Percentiles rank a stretch among this genome's conserved stretches.
phyloP scores from a whole-genome alignment of 2,329 filamentous ascomycete genomes.

The Stemphylium vesicarium region DNA sequence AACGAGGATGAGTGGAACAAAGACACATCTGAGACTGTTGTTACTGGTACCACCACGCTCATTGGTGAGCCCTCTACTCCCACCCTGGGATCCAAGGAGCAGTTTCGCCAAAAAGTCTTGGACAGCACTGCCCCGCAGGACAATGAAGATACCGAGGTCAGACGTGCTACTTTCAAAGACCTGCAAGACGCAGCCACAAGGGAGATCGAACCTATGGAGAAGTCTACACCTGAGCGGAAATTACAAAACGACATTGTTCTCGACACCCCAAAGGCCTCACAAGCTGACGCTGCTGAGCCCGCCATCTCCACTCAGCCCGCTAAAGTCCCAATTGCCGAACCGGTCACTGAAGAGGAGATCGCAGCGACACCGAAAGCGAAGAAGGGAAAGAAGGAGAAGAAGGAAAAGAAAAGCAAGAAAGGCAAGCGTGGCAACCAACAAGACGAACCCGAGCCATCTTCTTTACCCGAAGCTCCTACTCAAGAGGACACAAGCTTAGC shows the following conservation, averaged over 20 bases:
- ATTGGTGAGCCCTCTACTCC: constrained; percentile 33
- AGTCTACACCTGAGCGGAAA: background rate
- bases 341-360: background rate
- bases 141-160: constrained; percentile 17
- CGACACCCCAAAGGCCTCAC: background rate
- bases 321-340: background rate
- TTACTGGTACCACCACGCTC: constrained; percentile 42
- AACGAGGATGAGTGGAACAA: constrained; percentile 43
- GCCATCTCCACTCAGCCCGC: background rate
- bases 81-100: constrained; percentile 23
- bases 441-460: constrained; percentile 18
- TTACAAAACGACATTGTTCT: constrained; percentile 13
- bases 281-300: background rate
- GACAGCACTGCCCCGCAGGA: constrained; percentile 32
- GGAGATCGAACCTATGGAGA: background rate
- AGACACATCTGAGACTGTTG: constrained; percentile 29
- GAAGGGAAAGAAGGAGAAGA: constrained; percentile 37
- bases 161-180: constrained; percentile 18
- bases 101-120: constrained; percentile 36
- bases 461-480: constrained; percentile 7
- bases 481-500: constrained; percentile 11
- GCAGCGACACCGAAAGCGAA: constrained; percentile 28
- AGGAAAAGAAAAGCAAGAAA: constrained; percentile 44
- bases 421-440: constrained; percentile 31
- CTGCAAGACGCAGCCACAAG: background rate